phyloP scores from a whole-genome alignment of 2,329 filamentous ascomycete genomes.

The Trichoderma atroviride region DNA sequence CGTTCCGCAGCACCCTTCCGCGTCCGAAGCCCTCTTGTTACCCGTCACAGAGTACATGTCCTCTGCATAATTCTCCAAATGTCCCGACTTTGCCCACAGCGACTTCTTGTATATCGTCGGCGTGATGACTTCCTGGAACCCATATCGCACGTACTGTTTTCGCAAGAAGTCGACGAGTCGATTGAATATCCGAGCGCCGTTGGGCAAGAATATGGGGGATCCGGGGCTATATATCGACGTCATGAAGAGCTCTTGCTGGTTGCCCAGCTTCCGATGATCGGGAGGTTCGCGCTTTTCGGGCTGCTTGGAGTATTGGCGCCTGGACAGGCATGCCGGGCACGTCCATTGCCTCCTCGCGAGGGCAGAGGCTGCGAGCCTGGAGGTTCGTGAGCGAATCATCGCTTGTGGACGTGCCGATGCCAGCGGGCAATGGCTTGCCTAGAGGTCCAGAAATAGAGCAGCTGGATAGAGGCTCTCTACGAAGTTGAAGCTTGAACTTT shows the following conservation, averaged over 20 bases:
- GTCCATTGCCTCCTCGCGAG: conserved; percentile 37
- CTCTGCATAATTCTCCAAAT: conserved; percentile 86
- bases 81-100: conserved; percentile 82
- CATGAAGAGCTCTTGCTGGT: conserved; percentile 75
- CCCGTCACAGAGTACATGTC: conserved; percentile 86
- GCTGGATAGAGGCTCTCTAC: neutral
- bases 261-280: conserved; percentile 63
- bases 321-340: conserved; percentile 38
- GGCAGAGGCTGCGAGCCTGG: conserved; percentile 29
- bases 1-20: conserved; percentile 39
- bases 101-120: conserved; percentile 90
- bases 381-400: conserved; percentile 39
- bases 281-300: conserved; percentile 41
- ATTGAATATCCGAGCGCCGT: conserved; percentile 81
- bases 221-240: conserved; percentile 80
- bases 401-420: conserved; percentile 20
- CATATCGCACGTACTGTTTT: conserved; percentile 80
- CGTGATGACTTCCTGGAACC: conserved; percentile 86
- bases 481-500: neutral
- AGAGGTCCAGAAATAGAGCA: neutral
- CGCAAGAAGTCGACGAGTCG: conserved; percentile 80
- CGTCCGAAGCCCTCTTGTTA: conserved; percentile 38
- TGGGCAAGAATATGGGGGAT: conserved; percentile 81
- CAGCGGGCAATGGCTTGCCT: conserved; percentile 9
- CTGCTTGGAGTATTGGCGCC: conserved; percentile 38